A percentile compares a stretch with the other conserved stretches of the same genome.
Conservation (phyloP, 306 rosid species). For the Cicer arietinum region DNA sequence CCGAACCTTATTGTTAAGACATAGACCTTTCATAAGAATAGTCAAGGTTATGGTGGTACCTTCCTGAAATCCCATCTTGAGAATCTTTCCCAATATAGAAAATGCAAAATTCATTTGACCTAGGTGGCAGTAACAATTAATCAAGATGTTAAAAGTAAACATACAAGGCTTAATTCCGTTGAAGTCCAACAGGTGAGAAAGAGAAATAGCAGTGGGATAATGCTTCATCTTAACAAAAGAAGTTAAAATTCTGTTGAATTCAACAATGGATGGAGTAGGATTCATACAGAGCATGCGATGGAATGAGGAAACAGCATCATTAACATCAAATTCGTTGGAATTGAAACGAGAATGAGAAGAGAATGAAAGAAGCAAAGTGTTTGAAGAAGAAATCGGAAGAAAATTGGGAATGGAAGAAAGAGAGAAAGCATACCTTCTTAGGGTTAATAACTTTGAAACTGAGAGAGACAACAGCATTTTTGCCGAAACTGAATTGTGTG, state of each 20-base stretch:
- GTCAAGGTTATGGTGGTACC: neutral
- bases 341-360: too few species aligned
- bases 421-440: too few species aligned
- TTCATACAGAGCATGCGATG: neutral
- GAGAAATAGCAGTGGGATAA: neutral
- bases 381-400: too few species aligned
- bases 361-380: too few species aligned
- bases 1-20: neutral
- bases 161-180: neutral
- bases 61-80: neutral
- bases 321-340: too few species aligned
- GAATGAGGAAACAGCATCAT: too few species aligned
- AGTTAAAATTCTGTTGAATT: neutral
- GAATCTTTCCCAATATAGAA: neutral
- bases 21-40: constrained; percentile 12
- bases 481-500: too few species aligned
- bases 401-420: too few species aligned
- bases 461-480: too few species aligned
- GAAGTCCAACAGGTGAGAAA: neutral
- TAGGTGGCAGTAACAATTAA: constrained; percentile 1
- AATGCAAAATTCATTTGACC: neutral
- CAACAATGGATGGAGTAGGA: neutral
- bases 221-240: neutral
- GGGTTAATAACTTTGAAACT: too few species aligned
- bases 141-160: neutral